Conservation (phyloP, 805 yeast genomes). For the Clavispora vitiphila region DNA sequence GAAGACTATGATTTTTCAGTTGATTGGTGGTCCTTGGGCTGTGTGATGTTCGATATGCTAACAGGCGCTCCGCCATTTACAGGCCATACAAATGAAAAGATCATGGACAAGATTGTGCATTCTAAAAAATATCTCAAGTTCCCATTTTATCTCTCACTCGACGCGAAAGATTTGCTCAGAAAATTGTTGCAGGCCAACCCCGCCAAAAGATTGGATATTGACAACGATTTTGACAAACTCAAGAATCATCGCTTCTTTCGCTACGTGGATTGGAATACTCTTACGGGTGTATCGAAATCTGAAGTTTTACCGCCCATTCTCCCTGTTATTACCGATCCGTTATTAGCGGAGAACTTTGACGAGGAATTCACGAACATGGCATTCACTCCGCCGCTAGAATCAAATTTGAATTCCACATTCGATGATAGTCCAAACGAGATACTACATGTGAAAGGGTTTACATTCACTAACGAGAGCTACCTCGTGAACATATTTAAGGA, state of each 20-base stretch:
- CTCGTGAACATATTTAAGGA: constrained; percentile 13
- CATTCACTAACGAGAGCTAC: constrained; percentile 36
- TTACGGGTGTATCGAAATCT: constrained; percentile 43
- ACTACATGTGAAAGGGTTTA: constrained; percentile 37
- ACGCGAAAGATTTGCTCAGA: constrained; percentile 70
- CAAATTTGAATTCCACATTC: background rate
- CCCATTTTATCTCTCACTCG: constrained; percentile 73
- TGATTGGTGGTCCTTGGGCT: constrained; percentile 93
- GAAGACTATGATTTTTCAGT: constrained; percentile 72
- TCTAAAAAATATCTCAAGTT: constrained; percentile 53
- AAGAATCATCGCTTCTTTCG: constrained; percentile 73
- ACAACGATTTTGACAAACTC: constrained; percentile 49
- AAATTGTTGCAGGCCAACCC: constrained; percentile 69
- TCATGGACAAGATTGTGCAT: constrained; percentile 67
- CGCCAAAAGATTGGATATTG: constrained; percentile 48
- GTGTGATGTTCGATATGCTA: constrained; percentile 72
- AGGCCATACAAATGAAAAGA: constrained; percentile 71
- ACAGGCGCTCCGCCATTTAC: constrained; percentile 89
- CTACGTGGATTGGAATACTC: constrained; percentile 61
- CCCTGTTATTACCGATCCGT: constrained; percentile 80
- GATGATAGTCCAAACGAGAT: constrained; percentile 19
- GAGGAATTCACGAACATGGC: constrained; percentile 71
- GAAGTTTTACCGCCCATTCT: constrained; percentile 65
- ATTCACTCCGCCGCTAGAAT: constrained; percentile 25
- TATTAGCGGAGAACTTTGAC: constrained; percentile 80